These are phyloP conservation scores for Euryodendron excelsum DNA, from an alignment of 148 eudicot genomes.

Conservation along the genomic window DNA sequence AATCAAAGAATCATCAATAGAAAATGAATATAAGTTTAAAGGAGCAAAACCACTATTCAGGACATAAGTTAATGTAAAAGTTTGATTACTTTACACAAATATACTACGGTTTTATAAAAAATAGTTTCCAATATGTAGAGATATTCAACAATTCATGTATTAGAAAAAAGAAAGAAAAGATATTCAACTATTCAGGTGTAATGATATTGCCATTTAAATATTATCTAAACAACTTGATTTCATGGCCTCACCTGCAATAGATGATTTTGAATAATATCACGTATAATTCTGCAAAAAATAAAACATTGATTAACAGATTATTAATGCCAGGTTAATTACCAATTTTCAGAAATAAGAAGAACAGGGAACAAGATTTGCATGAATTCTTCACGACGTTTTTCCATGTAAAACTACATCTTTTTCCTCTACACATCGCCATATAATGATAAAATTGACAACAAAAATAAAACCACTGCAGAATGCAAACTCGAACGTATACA, in stretches of 20 bases:
- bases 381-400: background rate
- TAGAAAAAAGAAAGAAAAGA: background rate
- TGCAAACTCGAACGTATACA: background rate
- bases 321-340: background rate
- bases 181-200: background rate
- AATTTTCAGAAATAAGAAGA: background rate
- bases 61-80: background rate
- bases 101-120: too few species aligned
- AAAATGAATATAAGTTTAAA: background rate
- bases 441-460: background rate
- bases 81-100: too few species aligned
- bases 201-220: background rate
- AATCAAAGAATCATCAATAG: too few species aligned
- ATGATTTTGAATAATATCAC: slow-evolving; percentile 96
- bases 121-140: too few species aligned
- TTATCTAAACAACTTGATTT: background rate
- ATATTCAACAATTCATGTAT: too few species aligned
- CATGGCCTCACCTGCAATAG: slow-evolving; percentile 70
- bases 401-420: background rate
- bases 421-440: background rate
- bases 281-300: slow-evolving; percentile 67
- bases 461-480: background rate
- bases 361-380: background rate
- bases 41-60: background rate
- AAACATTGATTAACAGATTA: background rate